These are phyloP conservation scores for Aegilops bicornis DNA, from an alignment of 176 grass and related monocot genomes.

Conservation along the genomic window DNA sequence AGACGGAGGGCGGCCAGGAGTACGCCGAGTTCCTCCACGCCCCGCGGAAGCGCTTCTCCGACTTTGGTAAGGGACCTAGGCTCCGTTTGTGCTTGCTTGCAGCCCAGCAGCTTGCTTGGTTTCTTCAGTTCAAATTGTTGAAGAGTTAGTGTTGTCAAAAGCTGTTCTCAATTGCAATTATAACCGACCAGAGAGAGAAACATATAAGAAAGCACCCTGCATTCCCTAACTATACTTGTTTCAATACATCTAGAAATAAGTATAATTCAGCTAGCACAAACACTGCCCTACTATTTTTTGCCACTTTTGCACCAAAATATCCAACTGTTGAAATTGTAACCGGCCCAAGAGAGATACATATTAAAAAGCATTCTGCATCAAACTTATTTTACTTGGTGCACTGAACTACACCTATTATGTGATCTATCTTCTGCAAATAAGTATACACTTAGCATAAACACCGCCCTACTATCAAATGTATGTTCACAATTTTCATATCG, in stretches of 20 bases:
- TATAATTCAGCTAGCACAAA: not conserved
- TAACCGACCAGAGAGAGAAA: not conserved
- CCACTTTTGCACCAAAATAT: no score
- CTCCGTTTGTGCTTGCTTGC: not conserved
- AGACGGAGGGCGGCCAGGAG: conserved; percentile 76
- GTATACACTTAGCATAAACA: not conserved
- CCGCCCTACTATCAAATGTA: not conserved
- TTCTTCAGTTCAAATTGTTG: not conserved
- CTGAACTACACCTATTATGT: not conserved
- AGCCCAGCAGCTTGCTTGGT: not conserved
- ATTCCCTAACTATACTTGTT: not conserved
- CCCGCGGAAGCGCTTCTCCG: conserved; percentile 69
- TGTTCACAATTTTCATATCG: not conserved
- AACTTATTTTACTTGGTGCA: not conserved
- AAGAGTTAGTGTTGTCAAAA: not conserved
- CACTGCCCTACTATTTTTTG: not conserved
- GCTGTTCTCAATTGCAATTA: not conserved
- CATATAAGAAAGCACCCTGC: not conserved
- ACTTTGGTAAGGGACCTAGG: conserved; percentile 62
- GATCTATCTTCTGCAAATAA: not conserved
- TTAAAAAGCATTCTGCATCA: not conserved
- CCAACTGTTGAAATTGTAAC: not conserved
- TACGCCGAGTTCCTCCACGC: conserved; percentile 94
- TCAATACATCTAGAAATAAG: not conserved
- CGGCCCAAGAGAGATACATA: not conserved